Evolutionary conservation across 805 yeast species (phyloP).

Genomic region (Ogataea neopini): DNA sequence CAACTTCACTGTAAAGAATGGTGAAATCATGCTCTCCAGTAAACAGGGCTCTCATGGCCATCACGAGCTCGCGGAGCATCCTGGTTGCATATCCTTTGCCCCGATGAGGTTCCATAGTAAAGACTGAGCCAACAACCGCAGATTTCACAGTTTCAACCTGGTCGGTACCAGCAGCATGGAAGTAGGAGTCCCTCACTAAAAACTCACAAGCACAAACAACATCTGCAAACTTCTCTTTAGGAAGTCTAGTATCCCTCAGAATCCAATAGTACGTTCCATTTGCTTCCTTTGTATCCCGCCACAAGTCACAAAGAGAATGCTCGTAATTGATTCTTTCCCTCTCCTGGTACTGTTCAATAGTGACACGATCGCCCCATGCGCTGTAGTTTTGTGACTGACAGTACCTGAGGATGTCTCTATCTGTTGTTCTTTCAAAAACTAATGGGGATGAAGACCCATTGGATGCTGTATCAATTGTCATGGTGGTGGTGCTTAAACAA

Average conservation of each 20-base stretch:
- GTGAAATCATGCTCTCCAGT: slow-evolving; percentile 36
- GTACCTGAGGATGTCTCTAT: slow-evolving; percentile 20
- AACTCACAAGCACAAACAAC: slow-evolving; percentile 35
- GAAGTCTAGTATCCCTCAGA: slow-evolving; percentile 22
- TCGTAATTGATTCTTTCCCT: slow-evolving; percentile 25
- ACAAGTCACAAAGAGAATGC: slow-evolving; percentile 23
- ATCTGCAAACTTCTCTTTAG: slow-evolving; percentile 15
- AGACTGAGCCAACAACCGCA: slow-evolving; percentile 60
- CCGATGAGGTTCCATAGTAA: slow-evolving; percentile 48
- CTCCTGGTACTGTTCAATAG: slow-evolving; percentile 24
- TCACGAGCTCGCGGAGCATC: slow-evolving; percentile 44
- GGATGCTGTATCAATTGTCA: too few relatives aligned
- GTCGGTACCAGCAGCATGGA: slow-evolving; percentile 6
- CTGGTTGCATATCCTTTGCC: slow-evolving; percentile 55
- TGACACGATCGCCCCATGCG: slow-evolving; percentile 30
- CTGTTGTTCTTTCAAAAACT: slow-evolving; percentile 23
- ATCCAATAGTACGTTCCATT: slow-evolving; percentile 32
- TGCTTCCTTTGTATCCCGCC: slow-evolving; percentile 12
- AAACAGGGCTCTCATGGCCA: slow-evolving; percentile 19
- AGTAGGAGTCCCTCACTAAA: slow-evolving; percentile 27
- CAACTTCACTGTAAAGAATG: slow-evolving; percentile 72
- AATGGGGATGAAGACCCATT: not conserved
- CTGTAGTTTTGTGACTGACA: slow-evolving; percentile 25
- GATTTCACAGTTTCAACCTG: slow-evolving; percentile 10
- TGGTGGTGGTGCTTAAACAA: too few relatives aligned